Evolutionary conservation across 805 yeast species (phyloP).

Genomic region (Suhomyces faveliae): DNA sequence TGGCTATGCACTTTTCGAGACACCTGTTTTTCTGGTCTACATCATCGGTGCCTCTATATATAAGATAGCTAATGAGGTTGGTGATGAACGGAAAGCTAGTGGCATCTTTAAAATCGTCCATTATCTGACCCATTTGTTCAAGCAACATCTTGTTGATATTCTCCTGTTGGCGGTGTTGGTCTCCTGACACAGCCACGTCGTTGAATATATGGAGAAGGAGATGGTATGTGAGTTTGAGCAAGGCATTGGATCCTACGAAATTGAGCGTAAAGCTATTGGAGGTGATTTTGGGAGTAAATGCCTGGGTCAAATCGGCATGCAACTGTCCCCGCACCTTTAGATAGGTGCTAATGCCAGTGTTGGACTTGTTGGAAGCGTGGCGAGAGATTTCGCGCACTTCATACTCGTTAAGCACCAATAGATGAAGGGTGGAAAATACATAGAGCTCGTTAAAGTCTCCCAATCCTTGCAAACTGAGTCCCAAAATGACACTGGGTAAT

Average conservation of each 20-base stretch:
- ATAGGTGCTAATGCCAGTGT: slow-evolving; percentile 6
- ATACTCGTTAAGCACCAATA: slow-evolving; percentile 25
- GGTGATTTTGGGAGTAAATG: slow-evolving; percentile 13
- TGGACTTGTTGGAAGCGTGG: slow-evolving; percentile 1
- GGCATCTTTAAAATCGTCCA: slow-evolving; percentile 3
- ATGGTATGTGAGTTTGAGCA: slow-evolving; percentile 16
- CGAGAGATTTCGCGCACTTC: slow-evolving; percentile 13
- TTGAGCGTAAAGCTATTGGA: slow-evolving; percentile 19
- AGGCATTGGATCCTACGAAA: slow-evolving; percentile 15
- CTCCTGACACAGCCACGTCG: not conserved
- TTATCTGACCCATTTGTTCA: slow-evolving; percentile 2
- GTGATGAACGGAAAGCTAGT: slow-evolving; percentile 16
- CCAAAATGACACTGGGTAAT: slow-evolving; percentile 6
- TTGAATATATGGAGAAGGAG: slow-evolving; percentile 12
- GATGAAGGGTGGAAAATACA: slow-evolving; percentile 29
- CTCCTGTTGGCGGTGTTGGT: slow-evolving; percentile 1
- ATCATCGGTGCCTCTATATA: slow-evolving; percentile 14
- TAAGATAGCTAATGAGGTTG: slow-evolving; percentile 16
- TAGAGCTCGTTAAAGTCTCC: slow-evolving; percentile 27
- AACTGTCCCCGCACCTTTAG: slow-evolving; percentile 13
- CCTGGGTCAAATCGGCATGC: slow-evolving; percentile 14
- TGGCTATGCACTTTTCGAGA: slow-evolving; percentile 14
- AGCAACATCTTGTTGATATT: slow-evolving; percentile 1
- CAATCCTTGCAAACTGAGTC: slow-evolving; percentile 23
- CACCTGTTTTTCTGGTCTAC: slow-evolving; percentile 15